Base-by-base conservation (phyloP, 352 stramenopile genomes). In the Peronospora destructor region DNA sequence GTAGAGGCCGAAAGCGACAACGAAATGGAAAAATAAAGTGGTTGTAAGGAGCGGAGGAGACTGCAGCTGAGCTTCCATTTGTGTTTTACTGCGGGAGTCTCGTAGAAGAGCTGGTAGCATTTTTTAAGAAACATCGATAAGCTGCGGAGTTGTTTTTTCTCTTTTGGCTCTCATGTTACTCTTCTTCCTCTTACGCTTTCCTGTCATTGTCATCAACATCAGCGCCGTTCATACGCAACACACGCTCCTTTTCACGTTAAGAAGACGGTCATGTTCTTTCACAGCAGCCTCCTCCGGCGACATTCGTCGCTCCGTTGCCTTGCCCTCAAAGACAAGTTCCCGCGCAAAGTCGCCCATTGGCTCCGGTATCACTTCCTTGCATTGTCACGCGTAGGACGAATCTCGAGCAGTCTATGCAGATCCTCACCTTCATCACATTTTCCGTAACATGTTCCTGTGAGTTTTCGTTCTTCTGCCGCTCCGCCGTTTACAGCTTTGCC, bases 141-240 rank as follows among this genome's bases (percentile, higher is more conserved):
- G 53, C 56, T 82, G 64, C 36, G 65, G 63, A n/a, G n/a, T n/a
- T n/a, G 46, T 43, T 56, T 80, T 61, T 57, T 80, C 74, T 34
- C 43, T 59, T 40, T 75, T 74, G 6, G 43, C 53, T 30, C n/a
- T 64, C 63, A 40, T 73, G 59, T 79, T 82, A 39, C 57, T 64
- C 25, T 73, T 66, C 37, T 65, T 69, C 2, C 58, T 64, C 61
- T 81, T 87, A 13, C 77, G 68, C 21, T 63, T 66, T 21, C 49
- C 79, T 70, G 26, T 95, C 87, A 32, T 84, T 76, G 12, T 78
- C 68, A n/a, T 79, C 70, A 6, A 64, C 67, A 4, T 86, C 75
- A 39, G 95, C 88, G 14, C 91, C 91, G 50, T 95, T 87, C 95
- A 98, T 98, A 39, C 93, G 76, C 5, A 87, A 88, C 16, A 98